Evolutionary conservation across 441 rosid species (phyloP), one percentile per base, ranked within the genome.

Genomic region (Euphorbia schlechtendalii): DNA sequence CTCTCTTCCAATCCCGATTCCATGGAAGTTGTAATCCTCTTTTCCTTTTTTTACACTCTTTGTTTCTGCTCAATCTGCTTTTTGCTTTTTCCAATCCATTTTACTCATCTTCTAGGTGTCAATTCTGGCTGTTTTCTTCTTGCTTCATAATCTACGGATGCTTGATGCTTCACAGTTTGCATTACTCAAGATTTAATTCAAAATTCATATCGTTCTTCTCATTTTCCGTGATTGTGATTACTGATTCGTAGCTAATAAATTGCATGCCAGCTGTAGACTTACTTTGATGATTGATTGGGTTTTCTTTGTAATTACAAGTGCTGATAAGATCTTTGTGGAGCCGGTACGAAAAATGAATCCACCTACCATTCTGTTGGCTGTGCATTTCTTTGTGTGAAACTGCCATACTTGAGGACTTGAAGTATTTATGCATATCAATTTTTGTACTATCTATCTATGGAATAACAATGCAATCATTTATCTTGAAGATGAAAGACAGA

Each of bases 1-100:
- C 90, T 91, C 77, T 81, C 86, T 67, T 80, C 86, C 62, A 68
- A 67, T 73, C 81, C 85, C 8, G 81, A 80, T 56, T 89, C 95
- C 80, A 84, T 91, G 88, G 83, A 85, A 77, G 77, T 86, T 30
- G 95, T 91, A 77, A 69, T 58, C 40, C 62, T 14, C 30, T 28
- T 17, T 28, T 1, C 6, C 41, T 40, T 12, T 20, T 12, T 51
- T 14, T 27, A 57, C 49, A 32, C 53, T 4, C 15, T 38, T 13
- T 49, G 5, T 49, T 46, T 17, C 28, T 43, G 4, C 3, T 3
- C 12, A 3, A 41, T 3, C 12, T 41, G 3, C 45, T 41, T 41
- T 9, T 3, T n/a, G n/a, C 13, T 12, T 41, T 41, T 41, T 41
- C 45, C 45, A 41, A 7, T 12, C 45, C 4, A 9, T 41, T 41